Base-by-base conservation (phyloP, 352 stramenopile species). In the Phytophthora hibernalis region DNA sequence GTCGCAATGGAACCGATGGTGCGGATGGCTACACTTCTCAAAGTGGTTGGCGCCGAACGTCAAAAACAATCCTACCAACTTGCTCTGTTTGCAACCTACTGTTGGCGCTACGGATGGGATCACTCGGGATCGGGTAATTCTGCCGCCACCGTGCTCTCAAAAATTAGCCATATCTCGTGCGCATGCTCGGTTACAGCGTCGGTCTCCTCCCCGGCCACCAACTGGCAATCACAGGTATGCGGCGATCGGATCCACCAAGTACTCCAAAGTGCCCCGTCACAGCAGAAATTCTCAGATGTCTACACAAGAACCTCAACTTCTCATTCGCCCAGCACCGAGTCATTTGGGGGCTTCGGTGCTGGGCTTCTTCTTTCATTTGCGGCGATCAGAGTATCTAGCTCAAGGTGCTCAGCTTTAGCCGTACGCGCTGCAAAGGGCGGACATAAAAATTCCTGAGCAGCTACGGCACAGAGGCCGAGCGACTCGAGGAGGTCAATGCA, bases 271-370 rank as follows among this genome's bases (percentile, higher is more conserved):
- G 44, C 5, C 58, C 66, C 0, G 40, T 62, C 62, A 69, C 61
- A 15, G 48, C 54, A 42, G 3, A 35, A 7, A 30, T 62, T 21
- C 54, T 79, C 28, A 48, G 18, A 8, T 10, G 26, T n/a, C n/a
- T n/a, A n/a, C n/a, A n/a, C n/a, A n/a, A n/a, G n/a, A n/a, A n/a
- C n/a, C n/a, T n/a, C n/a, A n/a, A n/a, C n/a, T n/a, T n/a, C n/a
- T n/a, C n/a, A n/a, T n/a, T n/a, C n/a, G n/a, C 54, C 37, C 61
- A 69, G 33, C 54, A 74, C 61, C 65, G 68, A 54, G 65, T 73
- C 57, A 71, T 8, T 75, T 58, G 24, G 62, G 68, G 72, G 59
- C 55, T 75, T 50, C 68, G 54, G 50, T 75, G 31, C 38, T 75
- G 67, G 60, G 49, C 22, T 68, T 70, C 37, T 67, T 65, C 55